A percentile compares a stretch with the other conserved stretches of the same genome.
phyloP scores from a whole-genome alignment of 148 eudicot genomes.

The Dianthus caryophyllus region DNA sequence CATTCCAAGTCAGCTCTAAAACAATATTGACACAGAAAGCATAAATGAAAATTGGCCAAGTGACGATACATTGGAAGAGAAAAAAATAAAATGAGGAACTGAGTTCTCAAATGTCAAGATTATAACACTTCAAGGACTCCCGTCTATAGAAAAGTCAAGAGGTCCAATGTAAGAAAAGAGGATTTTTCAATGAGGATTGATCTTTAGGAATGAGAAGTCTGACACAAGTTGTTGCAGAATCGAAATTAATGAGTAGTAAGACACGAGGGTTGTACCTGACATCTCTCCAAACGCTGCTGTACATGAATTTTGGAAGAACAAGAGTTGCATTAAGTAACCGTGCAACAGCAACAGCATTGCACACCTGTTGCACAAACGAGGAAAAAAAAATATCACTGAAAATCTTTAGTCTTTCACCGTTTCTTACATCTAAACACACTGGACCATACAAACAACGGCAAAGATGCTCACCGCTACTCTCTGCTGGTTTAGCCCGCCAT shows the following conservation, averaged over 20 bases:
- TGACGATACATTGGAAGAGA: background rate
- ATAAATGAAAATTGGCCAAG: no score
- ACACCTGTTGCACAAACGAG: conserved; percentile 50
- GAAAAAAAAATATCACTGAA: conserved; percentile 7
- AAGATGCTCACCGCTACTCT: conserved; percentile 82
- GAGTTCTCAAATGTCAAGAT: background rate
- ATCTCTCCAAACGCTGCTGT: conserved; percentile 97
- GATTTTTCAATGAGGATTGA: no score
- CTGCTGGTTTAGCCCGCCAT: conserved; percentile 99
- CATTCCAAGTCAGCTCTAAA: no score
- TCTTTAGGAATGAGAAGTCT: no score
- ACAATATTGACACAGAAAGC: background rate
- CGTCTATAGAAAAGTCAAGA: no score
- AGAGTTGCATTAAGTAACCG: conserved; percentile 95
- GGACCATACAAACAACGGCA: conserved; percentile 3
- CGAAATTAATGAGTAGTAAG: conserved; percentile 7
- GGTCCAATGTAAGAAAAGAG: no score
- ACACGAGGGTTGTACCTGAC: conserved; percentile 44
- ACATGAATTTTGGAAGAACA: conserved; percentile 88
- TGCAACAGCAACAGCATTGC: conserved; percentile 97
- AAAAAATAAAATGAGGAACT: background rate
- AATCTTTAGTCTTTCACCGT: background rate
- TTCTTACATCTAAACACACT: background rate
- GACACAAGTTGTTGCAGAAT: background rate
- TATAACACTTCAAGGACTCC: background rate